A percentile compares a stretch with the other conserved stretches of the same genome.
Conservation (phyloP, 306 rosid species). For the Malus orientalis region DNA sequence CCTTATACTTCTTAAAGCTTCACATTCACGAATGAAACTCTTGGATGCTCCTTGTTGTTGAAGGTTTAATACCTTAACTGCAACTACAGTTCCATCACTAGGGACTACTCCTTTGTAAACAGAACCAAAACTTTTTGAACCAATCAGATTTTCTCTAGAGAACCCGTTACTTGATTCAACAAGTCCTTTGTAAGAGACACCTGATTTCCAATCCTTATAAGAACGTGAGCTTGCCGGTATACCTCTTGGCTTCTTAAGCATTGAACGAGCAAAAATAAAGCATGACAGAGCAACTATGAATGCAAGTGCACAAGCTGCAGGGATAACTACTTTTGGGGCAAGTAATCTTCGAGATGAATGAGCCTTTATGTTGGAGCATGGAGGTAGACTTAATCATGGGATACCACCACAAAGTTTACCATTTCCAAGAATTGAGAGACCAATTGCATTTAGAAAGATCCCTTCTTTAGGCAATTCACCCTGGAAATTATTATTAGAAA, state of each 20-base stretch:
- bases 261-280: neutral
- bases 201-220: too few relatives aligned
- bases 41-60: constrained; percentile 27
- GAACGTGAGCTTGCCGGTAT: neutral
- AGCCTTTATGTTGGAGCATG: neutral
- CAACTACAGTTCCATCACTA: neutral
- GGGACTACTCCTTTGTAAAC: neutral
- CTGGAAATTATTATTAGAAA: constrained; percentile 14
- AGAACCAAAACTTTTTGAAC: constrained; percentile 7
- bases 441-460: constrained; percentile 13
- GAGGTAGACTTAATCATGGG: constrained; percentile 9
- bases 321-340: too few relatives aligned
- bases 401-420: constrained; percentile 25
- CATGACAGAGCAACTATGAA: neutral
- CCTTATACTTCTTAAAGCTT: neutral
- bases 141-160: constrained; percentile 14
- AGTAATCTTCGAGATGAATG: neutral
- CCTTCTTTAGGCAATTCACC: neutral
- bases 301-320: too few relatives aligned
- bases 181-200: neutral
- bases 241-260: neutral
- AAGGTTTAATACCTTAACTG: constrained; percentile 32
- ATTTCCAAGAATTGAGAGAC: constrained; percentile 13
- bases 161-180: neutral
- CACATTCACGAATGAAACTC: constrained; percentile 33